Conservation (phyloP, 2,329 filamentous ascomycete species). For the Arthroderma sp. region DNA sequence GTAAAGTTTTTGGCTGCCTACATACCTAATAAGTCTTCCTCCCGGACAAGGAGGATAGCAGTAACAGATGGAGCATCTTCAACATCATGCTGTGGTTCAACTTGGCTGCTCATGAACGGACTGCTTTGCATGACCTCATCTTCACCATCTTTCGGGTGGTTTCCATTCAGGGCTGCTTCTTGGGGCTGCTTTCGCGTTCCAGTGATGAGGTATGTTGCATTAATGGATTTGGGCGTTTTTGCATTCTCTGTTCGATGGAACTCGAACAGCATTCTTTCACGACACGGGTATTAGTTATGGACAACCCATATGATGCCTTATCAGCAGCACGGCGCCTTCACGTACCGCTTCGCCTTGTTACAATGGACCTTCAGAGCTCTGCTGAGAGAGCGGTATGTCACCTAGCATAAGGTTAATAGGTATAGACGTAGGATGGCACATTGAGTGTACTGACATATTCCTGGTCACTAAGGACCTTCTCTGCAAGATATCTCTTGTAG, state of each 20-base stretch:
- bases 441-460: slow-evolving; percentile 44
- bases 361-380: slow-evolving; percentile 71
- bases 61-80: slow-evolving; percentile 40
- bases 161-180: slow-evolving; percentile 24
- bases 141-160: slow-evolving; percentile 42
- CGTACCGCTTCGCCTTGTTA: slow-evolving; percentile 78
- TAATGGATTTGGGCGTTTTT: slow-evolving; percentile 59
- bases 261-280: slow-evolving; percentile 64
- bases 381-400: slow-evolving; percentile 78
- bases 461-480: slow-evolving; percentile 62
- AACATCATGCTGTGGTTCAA: slow-evolving; percentile 39
- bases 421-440: neutral
- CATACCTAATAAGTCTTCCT: slow-evolving; percentile 59
- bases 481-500: slow-evolving; percentile 60
- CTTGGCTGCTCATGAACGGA: slow-evolving; percentile 54
- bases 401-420: slow-evolving; percentile 35
- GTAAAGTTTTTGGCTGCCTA: neutral
- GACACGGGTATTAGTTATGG: neutral
- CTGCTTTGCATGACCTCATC: slow-evolving; percentile 54
- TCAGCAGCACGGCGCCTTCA: slow-evolving; percentile 7
- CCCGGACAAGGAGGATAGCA: slow-evolving; percentile 53
- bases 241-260: slow-evolving; percentile 68
- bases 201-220: slow-evolving; percentile 83
- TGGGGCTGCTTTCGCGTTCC: slow-evolving; percentile 45
- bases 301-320: neutral